Base-by-base conservation (phyloP, 1,139 yeast species). In the Scheffersomyces stambukii region DNA sequence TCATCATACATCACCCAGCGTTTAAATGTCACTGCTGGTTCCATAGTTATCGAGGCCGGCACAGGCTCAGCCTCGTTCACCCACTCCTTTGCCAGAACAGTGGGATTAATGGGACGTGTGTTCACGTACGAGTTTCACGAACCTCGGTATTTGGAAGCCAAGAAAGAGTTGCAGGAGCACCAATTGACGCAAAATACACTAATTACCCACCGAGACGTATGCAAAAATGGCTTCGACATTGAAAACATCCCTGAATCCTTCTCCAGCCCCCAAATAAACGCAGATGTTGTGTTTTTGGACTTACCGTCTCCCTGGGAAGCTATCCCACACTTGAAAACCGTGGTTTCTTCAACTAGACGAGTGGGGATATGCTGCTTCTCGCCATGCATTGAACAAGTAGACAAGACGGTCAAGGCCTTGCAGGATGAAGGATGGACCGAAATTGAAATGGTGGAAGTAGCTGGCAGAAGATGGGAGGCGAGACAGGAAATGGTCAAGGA, bases 231-330 rank as follows among this genome's bases (percentile, higher is more conserved):
- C 1, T 93, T 93, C 52, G 70, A 64, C 19, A 62, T 85, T 11
- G 61, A 54, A 2, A 31, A 38, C 9, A 40, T 60, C 5, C n/a
- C n/a, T n/a, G n/a, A n/a, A n/a, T n/a, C n/a, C n/a, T n/a, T n/a
- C n/a, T n/a, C n/a, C n/a, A 35, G 37, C 26, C 55, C 41, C 3
- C 50, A 53, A 1, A 46, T 80, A 7, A 54, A 69, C 21, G 94
- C 85, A 0, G 79, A 81, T 32, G 79, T 81, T 2, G 76, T 91
- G 0, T 93, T 93, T 48, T 68, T 93, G 41, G 99, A 93, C 52
- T 69, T 93, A 29, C 99, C 99, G 1, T 81, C 96, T 5, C 98
- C 99, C 4, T 91, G 98, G 97, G 78, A 78, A 16, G 98, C 98
- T 8, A 81, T 93, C 33, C 88, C 89, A 5, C 81, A 83, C 52